Base-by-base conservation (phyloP, 2,329 filamentous ascomycete genomes). In the Cladosporium oxysporum region DNA sequence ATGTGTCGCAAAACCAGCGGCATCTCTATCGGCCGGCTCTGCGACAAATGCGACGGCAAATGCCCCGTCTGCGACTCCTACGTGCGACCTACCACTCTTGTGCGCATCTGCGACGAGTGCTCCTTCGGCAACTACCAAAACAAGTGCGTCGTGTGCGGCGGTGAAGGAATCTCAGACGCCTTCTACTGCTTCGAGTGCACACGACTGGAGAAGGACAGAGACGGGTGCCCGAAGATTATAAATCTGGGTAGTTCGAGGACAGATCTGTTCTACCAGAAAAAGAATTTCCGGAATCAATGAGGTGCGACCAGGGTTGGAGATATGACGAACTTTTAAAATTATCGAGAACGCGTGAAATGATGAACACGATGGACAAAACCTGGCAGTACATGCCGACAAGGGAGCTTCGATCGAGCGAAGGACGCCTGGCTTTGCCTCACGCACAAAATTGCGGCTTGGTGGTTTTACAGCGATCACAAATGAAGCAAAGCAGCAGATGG, bases 171-270 rank as follows among this genome's bases (percentile, higher is more conserved):
- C 78, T 95, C 91, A 37, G 95, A 99, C 79, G 95, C 95, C 59
- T 98, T 98, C 80, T 99, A 99, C 83, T 99, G 95, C 84, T 98
- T 98, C 77, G 95, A 99, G 81, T 99, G 95, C 79, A 99, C 95
- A 66, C 87, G 95, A 8, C 83, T 99, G 18, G 95, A 99, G 79
- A 99, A 98, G 81, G 95, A 99, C 78, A 85, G 95, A 68, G 95
- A 99, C 77, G 95, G 95, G 2, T 99, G 95, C 79, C 95, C 95
- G 63, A 99, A 99, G 87, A 99, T 99, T 80, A 98, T 99, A 77
- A 99, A 99, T 78, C 81, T 99, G 76, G 95, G 95, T 50, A 96
- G 91, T 83, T 95, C 91, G 66, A 88, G 95, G 81, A 99, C 95
- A 76, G 95, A 99, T 85, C 85, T 98, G 81, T 87, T 89, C 72